A percentile compares a stretch with the other conserved stretches of the same genome.
These are phyloP conservation scores for Nectriaceae sp. DNA, from an alignment of 2,329 filamentous ascomycete genomes.

Conservation along the genomic window DNA sequence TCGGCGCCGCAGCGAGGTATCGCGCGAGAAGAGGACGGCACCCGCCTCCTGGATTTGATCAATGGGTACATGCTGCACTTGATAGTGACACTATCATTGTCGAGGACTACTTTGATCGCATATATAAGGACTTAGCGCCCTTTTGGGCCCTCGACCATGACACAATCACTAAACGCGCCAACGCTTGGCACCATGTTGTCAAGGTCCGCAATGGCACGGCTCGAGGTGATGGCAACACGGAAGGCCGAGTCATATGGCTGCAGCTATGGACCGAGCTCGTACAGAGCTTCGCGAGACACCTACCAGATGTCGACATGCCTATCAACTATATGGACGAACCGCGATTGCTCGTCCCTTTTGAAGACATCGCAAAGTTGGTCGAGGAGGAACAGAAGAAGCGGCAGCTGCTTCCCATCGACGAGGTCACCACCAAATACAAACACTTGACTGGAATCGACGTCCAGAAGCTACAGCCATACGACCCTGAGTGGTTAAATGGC, in stretches of 20 bases:
- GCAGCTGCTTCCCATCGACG: conserved; percentile 41
- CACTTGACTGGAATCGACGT: conserved; percentile 40
- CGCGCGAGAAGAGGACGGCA: conserved; percentile 58
- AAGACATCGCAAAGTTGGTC: conserved; percentile 55
- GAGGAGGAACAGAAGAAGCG: conserved; percentile 47
- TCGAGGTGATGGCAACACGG: conserved; percentile 39
- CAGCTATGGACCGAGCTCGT: conserved; percentile 53
- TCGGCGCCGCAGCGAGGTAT: conserved; percentile 56
- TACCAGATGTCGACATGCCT: conserved; percentile 68
- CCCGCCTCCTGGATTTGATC: conserved; percentile 64
- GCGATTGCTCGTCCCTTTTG: conserved; percentile 60
- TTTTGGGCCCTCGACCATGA: conserved; percentile 58
- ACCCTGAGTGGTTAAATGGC: conserved; percentile 49
- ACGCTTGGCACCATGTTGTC: conserved; percentile 48
- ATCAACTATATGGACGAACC: conserved; percentile 67
- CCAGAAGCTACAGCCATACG: conserved; percentile 36
- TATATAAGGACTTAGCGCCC: conserved; percentile 62
- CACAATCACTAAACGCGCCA: conserved; percentile 40
- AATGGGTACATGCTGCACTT: conserved; percentile 58
- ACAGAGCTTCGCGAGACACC: conserved; percentile 49
- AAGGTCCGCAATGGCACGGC: conserved; percentile 49
- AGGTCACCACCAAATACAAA: conserved; percentile 47
- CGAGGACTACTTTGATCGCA: conserved; percentile 65
- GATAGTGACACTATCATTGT: conserved; percentile 56
- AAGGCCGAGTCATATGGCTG: conserved; percentile 46